A percentile compares a stretch with the other conserved stretches of the same genome.
Conservation (phyloP, 2,329 filamentous ascomycete species). For the Aschersonia sp. region DNA sequence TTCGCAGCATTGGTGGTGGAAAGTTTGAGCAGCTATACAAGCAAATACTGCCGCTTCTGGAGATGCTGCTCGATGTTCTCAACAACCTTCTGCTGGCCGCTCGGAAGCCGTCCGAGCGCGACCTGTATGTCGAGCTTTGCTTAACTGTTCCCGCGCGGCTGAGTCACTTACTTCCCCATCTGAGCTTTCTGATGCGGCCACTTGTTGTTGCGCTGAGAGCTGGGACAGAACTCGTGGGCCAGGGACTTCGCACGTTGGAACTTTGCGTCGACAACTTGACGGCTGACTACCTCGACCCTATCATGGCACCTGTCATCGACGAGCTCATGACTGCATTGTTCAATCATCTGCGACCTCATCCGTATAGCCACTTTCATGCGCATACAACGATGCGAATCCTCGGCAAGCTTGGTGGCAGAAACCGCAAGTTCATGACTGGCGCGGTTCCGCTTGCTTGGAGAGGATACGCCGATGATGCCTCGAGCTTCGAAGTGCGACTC, state of each 20-base stretch:
- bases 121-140: slow-evolving; percentile 93
- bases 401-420: slow-evolving; percentile 88
- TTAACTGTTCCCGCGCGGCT: slow-evolving; percentile 88
- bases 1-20: slow-evolving; percentile 90
- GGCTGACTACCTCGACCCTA: slow-evolving; percentile 92
- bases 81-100: slow-evolving; percentile 89
- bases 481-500: slow-evolving; percentile 78
- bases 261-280: slow-evolving; percentile 97
- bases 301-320: slow-evolving; percentile 98
- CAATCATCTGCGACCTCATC: slow-evolving; percentile 84
- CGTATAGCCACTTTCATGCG: slow-evolving; percentile 93
- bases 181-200: slow-evolving; percentile 93
- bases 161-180: slow-evolving; percentile 85
- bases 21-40: slow-evolving; percentile 98
- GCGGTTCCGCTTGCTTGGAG: slow-evolving; percentile 74
- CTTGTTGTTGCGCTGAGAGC: slow-evolving; percentile 89
- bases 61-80: slow-evolving; percentile 94
- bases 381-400: slow-evolving; percentile 97
- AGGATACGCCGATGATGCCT: slow-evolving; percentile 71
- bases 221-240: slow-evolving; percentile 84
- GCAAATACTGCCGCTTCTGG: slow-evolving; percentile 85
- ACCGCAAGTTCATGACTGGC: slow-evolving; percentile 87
- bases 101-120: slow-evolving; percentile 76
- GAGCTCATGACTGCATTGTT: slow-evolving; percentile 96
- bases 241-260: slow-evolving; percentile 84